Evolutionary conservation across 108 stramenopile species (phyloP), one percentile per base, ranked within the genome.

Genomic region (Tribonema minus): DNA sequence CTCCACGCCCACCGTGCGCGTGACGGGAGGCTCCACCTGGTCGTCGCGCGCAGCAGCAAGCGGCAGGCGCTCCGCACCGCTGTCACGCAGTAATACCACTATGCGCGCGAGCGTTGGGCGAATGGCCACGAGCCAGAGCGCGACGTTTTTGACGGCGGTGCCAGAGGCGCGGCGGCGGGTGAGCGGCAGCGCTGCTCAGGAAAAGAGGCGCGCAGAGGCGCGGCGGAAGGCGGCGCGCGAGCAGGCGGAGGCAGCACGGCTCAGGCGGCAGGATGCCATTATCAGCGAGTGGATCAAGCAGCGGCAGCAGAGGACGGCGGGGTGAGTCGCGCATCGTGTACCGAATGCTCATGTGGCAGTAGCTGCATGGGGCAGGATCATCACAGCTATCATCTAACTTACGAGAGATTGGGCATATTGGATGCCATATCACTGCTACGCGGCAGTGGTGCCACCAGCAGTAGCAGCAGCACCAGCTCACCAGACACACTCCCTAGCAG

Each of bases 251-350:
- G 61, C 68, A 3, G 31, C 29, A 4, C 39, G 77, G n/a, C 31
- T 70, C 38, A 68, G 64, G 41, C 58, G 77, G 38, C 77, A 79
- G 37, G 77, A 79, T 46, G 61, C 38, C 0, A 70, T 79, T 15
- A 79, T 79, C 28, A 32, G 77, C 33, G 77, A 79, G 77, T 79
- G 77, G 76, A 68, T 76, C 36, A 30, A 58, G 37, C 58, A 76
- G 58, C 72, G 26, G 26, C 71, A 27, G n/a, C n/a, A n/a, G n/a
- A n/a, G n/a, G n/a, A n/a, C n/a, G n/a, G n/a, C n/a, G n/a, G n/a
- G n/a, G n/a, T n/a, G n/a, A n/a, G n/a, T 0, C 7, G 6, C 61
- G 32, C 30, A 15, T 54, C 46, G 20, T 9, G 15, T 54, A 9
- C 46, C 46, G 15, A 54, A 9, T 54, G 46, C 46, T 54, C 15